Percentiles rank a stretch among this genome's conserved stretches.
These are phyloP conservation scores for Pleurotus salmoneostramineus DNA, from an alignment of 768 basidiomycete genomes.

Conservation along the genomic window DNA sequence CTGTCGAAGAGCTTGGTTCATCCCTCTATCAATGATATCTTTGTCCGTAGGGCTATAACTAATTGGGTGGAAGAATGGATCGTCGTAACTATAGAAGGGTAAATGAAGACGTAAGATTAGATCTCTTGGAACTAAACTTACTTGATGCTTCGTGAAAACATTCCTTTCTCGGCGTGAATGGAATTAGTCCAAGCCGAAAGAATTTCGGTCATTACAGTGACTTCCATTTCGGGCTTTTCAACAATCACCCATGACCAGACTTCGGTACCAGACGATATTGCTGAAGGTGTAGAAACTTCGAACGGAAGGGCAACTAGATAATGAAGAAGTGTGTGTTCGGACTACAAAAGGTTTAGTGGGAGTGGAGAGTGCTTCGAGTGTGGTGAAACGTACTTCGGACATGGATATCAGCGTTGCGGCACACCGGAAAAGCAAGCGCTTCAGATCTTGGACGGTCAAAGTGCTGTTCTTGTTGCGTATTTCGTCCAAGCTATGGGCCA, in stretches of 20 bases:
- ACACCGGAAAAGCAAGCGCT: conserved; percentile 82
- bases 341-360: conserved; percentile 36
- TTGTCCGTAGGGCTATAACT: conserved; percentile 91
- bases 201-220: conserved; percentile 82
- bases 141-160: conserved; percentile 84
- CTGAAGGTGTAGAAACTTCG: conserved; percentile 81
- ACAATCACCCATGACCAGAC: conserved; percentile 96
- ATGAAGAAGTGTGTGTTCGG: conserved; percentile 81
- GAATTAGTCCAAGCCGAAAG: conserved; percentile 84
- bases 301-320: conserved; percentile 88
- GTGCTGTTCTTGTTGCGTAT: conserved; percentile 69
- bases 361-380: not conserved
- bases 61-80: conserved; percentile 85
- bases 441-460: conserved; percentile 79
- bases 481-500: conserved; percentile 62
- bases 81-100: conserved; percentile 58
- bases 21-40: conserved; percentile 71
- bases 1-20: conserved; percentile 65
- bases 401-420: conserved; percentile 76
- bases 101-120: not conserved
- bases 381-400: conserved; percentile 41
- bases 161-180: conserved; percentile 71
- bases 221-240: conserved; percentile 78
- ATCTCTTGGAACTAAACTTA: conserved; percentile 31
- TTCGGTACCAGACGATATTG: conserved; percentile 85